These are phyloP conservation scores for Silene coronaria DNA, from an alignment of 179 eudicot genomes.

Conservation along the genomic window DNA sequence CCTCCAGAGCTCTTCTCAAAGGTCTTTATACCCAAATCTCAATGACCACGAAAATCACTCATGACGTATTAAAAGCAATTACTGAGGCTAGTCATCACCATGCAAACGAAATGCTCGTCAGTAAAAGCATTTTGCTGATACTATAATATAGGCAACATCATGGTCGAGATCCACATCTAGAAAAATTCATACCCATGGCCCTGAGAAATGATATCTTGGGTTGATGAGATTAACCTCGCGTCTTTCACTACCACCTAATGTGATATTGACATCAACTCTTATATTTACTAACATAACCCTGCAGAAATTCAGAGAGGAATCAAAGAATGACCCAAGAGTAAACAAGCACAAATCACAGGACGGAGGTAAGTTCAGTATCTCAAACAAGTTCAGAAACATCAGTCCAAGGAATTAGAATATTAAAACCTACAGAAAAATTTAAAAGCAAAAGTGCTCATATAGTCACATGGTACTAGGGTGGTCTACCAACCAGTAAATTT, in stretches of 20 bases:
- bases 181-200: background rate
- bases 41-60: slow-evolving; percentile 11
- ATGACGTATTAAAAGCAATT: slow-evolving; percentile 9
- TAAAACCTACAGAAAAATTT: background rate
- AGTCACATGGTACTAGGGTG: background rate
- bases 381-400: background rate
- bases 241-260: slow-evolving; percentile 4
- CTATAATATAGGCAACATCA: background rate
- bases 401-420: background rate
- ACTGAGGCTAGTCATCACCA: background rate
- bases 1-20: slow-evolving; percentile 10
- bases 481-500: background rate
- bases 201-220: slow-evolving; percentile 13
- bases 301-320: slow-evolving; percentile 27
- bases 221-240: background rate
- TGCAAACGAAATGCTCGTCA: background rate
- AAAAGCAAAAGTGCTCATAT: background rate
- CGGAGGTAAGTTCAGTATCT: background rate
- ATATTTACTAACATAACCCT: slow-evolving; percentile 93
- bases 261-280: slow-evolving; percentile 24
- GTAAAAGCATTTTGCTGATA: background rate
- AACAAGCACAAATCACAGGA: background rate
- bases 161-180: background rate
- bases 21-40: slow-evolving; percentile 1
- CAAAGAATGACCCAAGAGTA: background rate